A percentile compares a stretch with the other conserved stretches of the same genome.
Conservation (phyloP, 2,329 filamentous ascomycete genomes). For the Coniochaeta pulveracea region DNA sequence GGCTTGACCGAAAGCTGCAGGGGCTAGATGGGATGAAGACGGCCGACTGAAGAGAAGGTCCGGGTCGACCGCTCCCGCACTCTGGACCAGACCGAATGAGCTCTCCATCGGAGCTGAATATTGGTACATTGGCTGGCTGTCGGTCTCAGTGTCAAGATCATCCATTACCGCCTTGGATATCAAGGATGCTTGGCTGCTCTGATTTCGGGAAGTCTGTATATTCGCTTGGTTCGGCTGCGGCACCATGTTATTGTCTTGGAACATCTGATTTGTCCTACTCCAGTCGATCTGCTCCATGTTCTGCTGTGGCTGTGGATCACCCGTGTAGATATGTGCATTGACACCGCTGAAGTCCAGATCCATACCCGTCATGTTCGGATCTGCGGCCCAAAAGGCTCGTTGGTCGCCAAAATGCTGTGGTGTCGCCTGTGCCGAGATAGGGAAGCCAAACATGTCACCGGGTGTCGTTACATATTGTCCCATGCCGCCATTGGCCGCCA, state of each 20-base stretch:
- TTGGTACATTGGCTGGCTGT: conserved; percentile 26
- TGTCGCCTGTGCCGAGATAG: conserved; percentile 44
- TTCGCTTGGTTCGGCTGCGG: conserved; percentile 17
- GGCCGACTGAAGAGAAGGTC: conserved; percentile 45
- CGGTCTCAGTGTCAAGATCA: conserved; percentile 24
- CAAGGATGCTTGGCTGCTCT: conserved; percentile 32
- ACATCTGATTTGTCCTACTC: conserved; percentile 42
- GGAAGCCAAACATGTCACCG: conserved; percentile 47
- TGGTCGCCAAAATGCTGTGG: conserved; percentile 30
- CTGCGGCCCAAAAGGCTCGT: conserved; percentile 44
- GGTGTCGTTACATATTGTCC: conserved; percentile 31
- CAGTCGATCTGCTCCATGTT: conserved; percentile 43
- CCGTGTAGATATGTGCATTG: too few species aligned
- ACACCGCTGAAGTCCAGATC: conserved; percentile 44
- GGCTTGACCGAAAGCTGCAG: conserved; percentile 15
- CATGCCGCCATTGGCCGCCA: conserved; percentile 27
- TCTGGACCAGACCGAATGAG: conserved; percentile 35
- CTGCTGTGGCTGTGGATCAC: conserved; percentile 32
- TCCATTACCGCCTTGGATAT: conserved; percentile 38
- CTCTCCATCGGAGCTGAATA: conserved; percentile 35
- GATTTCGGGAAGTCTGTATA: conserved; percentile 18
- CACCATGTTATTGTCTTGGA: conserved; percentile 32
- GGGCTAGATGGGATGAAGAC: conserved; percentile 33
- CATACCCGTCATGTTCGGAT: conserved; percentile 41
- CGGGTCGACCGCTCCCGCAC: conserved; percentile 43